A percentile compares a stretch with the other conserved stretches of the same genome.
Conservation (phyloP, 768 basidiomycete genomes). For the Lepiota brunneoincarnata region DNA sequence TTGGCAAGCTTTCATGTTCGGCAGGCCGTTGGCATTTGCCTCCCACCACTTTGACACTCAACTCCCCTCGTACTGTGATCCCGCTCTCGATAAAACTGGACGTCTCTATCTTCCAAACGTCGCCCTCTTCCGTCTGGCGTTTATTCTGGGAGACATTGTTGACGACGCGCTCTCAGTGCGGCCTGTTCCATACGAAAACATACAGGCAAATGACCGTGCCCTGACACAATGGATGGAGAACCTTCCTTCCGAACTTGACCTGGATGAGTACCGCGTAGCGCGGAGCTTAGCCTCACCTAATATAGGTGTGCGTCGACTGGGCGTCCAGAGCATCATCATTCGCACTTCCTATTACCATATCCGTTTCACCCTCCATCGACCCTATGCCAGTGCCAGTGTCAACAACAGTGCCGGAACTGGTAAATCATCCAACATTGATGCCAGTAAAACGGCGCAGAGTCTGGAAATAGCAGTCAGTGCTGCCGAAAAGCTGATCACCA, state of each 20-base stretch:
- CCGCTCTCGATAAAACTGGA: slow-evolving; percentile 57
- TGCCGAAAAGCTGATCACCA: slow-evolving; percentile 75
- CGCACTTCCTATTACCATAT: slow-evolving; percentile 78
- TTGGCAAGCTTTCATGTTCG: slow-evolving; percentile 89
- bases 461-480: slow-evolving; percentile 74
- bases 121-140: slow-evolving; percentile 73
- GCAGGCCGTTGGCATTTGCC: slow-evolving; percentile 70
- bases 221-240: slow-evolving; percentile 74
- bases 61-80: slow-evolving; percentile 67
- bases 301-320: slow-evolving; percentile 58
- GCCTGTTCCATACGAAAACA: slow-evolving; percentile 73
- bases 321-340: slow-evolving; percentile 80
- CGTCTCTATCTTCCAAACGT: slow-evolving; percentile 74
- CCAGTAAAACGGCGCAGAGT: slow-evolving; percentile 50
- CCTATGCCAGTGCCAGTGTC: slow-evolving; percentile 54
- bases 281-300: slow-evolving; percentile 66
- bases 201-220: slow-evolving; percentile 69
- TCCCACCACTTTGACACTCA: slow-evolving; percentile 85
- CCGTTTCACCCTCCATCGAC: slow-evolving; percentile 81
- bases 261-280: slow-evolving; percentile 75
- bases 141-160: slow-evolving; percentile 82
- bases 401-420: slow-evolving; percentile 19
- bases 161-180: slow-evolving; percentile 79
- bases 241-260: slow-evolving; percentile 69
- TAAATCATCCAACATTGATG: slow-evolving; percentile 31